phyloP scores from a whole-genome alignment of 768 basidiomycete species.

The Calocybe indica region DNA sequence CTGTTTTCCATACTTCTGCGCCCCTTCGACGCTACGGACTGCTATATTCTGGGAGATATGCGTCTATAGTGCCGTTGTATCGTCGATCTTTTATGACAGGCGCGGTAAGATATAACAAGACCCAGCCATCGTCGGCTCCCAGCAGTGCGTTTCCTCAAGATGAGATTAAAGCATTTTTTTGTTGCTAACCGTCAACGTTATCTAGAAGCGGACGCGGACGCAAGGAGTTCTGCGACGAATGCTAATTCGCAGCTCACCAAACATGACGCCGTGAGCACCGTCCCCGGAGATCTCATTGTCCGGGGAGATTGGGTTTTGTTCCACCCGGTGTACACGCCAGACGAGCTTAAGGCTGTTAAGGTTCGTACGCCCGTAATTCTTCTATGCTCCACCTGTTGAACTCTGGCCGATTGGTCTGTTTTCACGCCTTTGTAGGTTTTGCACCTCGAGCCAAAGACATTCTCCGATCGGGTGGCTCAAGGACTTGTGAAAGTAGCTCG shows the following conservation, averaged over 20 bases:
- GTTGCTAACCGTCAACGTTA: no score
- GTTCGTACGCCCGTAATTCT: slow-evolving; percentile 25
- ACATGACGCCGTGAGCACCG: slow-evolving; percentile 43
- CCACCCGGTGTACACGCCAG: slow-evolving; percentile 83
- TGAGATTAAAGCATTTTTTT: no score
- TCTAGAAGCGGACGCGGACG: no score
- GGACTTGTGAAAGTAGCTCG: slow-evolving; percentile 56
- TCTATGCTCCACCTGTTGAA: background rate
- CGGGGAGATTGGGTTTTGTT: slow-evolving; percentile 88
- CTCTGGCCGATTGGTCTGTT: background rate
- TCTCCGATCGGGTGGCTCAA: slow-evolving; percentile 70
- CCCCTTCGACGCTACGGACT: slow-evolving; percentile 8
- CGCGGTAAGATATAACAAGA: no score
- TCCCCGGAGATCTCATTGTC: slow-evolving; percentile 36
- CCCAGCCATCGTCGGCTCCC: no score
- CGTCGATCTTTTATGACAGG: slow-evolving; percentile 10
- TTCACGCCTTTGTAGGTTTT: slow-evolving; percentile 46
- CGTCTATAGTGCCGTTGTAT: slow-evolving; percentile 5
- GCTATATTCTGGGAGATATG: slow-evolving; percentile 4
- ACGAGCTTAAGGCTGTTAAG: slow-evolving; percentile 69
- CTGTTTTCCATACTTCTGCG: slow-evolving; percentile 5
- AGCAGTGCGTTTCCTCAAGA: no score
- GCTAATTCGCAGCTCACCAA: slow-evolving; percentile 25
- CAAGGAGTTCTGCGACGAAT: slow-evolving; percentile 10
- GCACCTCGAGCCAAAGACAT: slow-evolving; percentile 53